These are phyloP conservation scores for Selaginella tamariscina DNA, from an alignment of 75 land plant genomes.

Conservation along the genomic window DNA sequence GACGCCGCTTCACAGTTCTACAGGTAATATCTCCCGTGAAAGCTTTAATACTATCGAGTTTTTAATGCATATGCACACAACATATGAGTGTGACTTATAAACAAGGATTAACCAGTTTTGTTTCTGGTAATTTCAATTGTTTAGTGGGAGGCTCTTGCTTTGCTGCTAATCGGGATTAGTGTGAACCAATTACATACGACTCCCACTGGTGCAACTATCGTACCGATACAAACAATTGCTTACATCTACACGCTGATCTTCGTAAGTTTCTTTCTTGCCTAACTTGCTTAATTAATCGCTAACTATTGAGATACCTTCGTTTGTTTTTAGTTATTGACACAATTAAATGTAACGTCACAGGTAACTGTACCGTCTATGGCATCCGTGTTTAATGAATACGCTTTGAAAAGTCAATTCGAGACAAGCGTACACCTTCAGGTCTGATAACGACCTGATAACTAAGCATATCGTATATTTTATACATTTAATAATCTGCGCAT, in stretches of 20 bases:
- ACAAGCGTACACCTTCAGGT: conserved; percentile 95
- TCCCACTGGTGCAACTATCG: conserved; percentile 60
- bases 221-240: conserved; percentile 65
- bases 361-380: conserved; percentile 94
- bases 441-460: neutral
- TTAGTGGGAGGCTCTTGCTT: conserved; percentile 90
- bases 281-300: neutral
- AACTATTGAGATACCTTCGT: neutral
- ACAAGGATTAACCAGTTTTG: no score
- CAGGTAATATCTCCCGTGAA: conserved; percentile 48
- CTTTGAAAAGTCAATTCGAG: conserved; percentile 92
- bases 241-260: conserved; percentile 77
- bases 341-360: conserved; percentile 27
- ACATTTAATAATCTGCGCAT: no score
- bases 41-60: no score
- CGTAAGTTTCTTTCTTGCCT: conserved; percentile 40
- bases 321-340: neutral
- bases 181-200: conserved; percentile 78
- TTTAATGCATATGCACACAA: no score
- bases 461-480: neutral
- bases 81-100: no score
- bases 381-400: conserved; percentile 93
- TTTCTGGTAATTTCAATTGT: neutral
- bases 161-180: conserved; percentile 91
- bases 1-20: conserved; percentile 66